These are phyloP conservation scores for Persicaria maculosa DNA, from an alignment of 148 eudicot genomes.

Conservation along the genomic window DNA sequence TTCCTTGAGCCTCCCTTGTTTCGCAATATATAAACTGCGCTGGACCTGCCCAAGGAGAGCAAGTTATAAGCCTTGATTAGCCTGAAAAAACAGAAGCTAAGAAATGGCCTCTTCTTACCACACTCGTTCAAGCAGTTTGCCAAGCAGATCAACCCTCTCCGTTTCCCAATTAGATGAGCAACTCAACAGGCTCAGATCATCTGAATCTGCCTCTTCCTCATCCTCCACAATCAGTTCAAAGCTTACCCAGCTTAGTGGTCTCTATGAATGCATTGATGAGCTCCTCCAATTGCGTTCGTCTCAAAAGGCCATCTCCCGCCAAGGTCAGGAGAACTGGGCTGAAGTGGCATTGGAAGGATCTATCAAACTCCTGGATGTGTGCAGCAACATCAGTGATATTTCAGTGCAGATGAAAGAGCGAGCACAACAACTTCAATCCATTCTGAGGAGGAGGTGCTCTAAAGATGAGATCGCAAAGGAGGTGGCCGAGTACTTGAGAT, in stretches of 20 bases:
- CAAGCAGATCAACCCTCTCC: too few species aligned
- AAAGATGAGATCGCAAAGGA: constrained; percentile 16
- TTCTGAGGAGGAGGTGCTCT: constrained; percentile 4
- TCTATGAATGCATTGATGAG: constrained; percentile 26
- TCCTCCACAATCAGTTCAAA: constrained; percentile 5
- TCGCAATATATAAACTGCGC: too few species aligned
- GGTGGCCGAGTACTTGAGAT: constrained; percentile 16
- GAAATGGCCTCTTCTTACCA: too few species aligned
- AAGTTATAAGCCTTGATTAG: too few species aligned
- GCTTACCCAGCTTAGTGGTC: constrained; percentile 9
- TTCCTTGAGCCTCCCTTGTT: too few species aligned
- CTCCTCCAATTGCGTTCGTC: constrained; percentile 22
- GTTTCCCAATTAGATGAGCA: too few species aligned
- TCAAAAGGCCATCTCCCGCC: constrained; percentile 19
- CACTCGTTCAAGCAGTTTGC: too few species aligned
- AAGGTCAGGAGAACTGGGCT: constrained; percentile 9
- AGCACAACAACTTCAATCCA: constrained; percentile 14
- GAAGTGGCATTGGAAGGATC: constrained; percentile 23
- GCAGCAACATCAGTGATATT: constrained; percentile 16
- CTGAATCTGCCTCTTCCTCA: too few species aligned
- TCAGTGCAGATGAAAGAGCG: constrained; percentile 18
- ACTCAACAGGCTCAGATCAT: too few species aligned
- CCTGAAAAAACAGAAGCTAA: too few species aligned
- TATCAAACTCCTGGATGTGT: constrained; percentile 23
- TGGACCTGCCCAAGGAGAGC: too few species aligned